Percentiles rank a stretch among this genome's conserved stretches.
phyloP scores from a whole-genome alignment of 192 early-diverging fungal genomes.

The Pecoramyces ruminantium region DNA sequence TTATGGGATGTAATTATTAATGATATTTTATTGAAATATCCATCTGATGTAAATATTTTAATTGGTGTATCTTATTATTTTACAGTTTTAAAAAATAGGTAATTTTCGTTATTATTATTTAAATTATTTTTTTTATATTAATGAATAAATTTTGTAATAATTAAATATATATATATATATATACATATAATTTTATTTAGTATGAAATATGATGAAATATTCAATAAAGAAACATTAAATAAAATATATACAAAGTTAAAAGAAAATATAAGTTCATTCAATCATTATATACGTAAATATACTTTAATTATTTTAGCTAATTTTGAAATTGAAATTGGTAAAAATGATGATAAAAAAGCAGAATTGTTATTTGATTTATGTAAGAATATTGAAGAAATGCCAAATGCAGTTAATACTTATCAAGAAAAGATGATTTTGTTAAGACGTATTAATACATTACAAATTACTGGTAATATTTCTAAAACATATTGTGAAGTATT shows the following conservation, averaged over 20 bases:
- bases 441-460: constrained; percentile 49
- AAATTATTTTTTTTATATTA: no score
- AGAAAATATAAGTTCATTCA: constrained; percentile 36
- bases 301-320: constrained; percentile 47
- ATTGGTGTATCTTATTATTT: not conserved
- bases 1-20: not conserved
- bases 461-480: constrained; percentile 25
- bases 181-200: no score
- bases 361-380: constrained; percentile 16
- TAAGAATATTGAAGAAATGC: constrained; percentile 44
- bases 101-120: no score
- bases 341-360: constrained; percentile 3
- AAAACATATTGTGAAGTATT: constrained; percentile 48
- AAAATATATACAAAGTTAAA: constrained; percentile 28
- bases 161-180: no score
- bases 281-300: constrained; percentile 33
- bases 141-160: no score
- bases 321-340: constrained; percentile 21
- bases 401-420: constrained; percentile 35
- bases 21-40: not conserved
- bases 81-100: not conserved
- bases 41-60: not conserved
- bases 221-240: constrained; percentile 19
- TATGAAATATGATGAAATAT: constrained; percentile 7
- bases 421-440: constrained; percentile 70